Evolutionary conservation across 1,139 yeast species (phyloP).

Genomic region (Yamadazyma diddensiae): DNA sequence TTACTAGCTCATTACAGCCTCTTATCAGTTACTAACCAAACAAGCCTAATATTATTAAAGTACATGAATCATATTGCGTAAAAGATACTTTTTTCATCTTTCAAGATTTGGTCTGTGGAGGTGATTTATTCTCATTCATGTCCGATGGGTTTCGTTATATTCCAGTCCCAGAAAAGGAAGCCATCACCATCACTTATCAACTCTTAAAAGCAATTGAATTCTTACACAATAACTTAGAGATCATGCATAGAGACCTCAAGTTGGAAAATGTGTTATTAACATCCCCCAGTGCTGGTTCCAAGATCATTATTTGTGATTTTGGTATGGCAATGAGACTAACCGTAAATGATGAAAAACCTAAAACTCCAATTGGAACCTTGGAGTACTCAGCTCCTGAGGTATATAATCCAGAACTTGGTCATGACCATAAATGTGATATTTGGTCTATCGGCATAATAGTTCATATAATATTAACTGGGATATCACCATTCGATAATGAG

Average conservation of each 20-base stretch:
- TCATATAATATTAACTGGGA: slow-evolving; percentile 55
- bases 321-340: slow-evolving; percentile 52
- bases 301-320: slow-evolving; percentile 60
- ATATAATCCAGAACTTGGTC: slow-evolving; percentile 27
- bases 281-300: slow-evolving; percentile 49
- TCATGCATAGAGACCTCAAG: slow-evolving; percentile 26
- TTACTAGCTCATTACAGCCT: slow-evolving; percentile 5
- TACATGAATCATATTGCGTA: slow-evolving; percentile 38
- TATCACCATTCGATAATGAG: slow-evolving; percentile 58
- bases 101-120: slow-evolving; percentile 57
- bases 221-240: slow-evolving; percentile 34
- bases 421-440: slow-evolving; percentile 56
- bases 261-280: slow-evolving; percentile 57
- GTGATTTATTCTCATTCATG: slow-evolving; percentile 63
- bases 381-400: slow-evolving; percentile 68
- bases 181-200: slow-evolving; percentile 54
- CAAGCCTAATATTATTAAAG: slow-evolving; percentile 44
- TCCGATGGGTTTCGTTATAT: slow-evolving; percentile 38
- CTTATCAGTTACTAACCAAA: slow-evolving; percentile 15
- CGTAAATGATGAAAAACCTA: slow-evolving; percentile 33
- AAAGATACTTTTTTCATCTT: slow-evolving; percentile 42
- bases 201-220: slow-evolving; percentile 52
- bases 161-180: slow-evolving; percentile 52
- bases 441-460: slow-evolving; percentile 67
- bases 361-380: slow-evolving; percentile 62